Conservation (phyloP, 352 stramenopile species). For the Globisporangium recalcitrans region DNA sequence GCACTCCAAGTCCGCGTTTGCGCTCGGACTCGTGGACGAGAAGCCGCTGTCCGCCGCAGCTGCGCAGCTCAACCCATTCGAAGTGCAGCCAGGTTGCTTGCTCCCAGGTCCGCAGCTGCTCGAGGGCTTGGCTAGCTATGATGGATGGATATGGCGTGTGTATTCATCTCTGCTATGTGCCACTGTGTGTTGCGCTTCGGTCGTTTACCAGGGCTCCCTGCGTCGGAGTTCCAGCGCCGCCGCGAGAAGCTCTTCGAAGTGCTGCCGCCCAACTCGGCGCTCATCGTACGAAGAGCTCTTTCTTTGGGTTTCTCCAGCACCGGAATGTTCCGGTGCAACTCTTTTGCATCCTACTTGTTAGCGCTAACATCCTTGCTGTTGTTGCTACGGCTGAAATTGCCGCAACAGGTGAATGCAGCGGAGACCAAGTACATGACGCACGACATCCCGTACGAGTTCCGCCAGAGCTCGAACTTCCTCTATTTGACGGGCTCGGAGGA, state of each 20-base stretch:
- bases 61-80: slow-evolving; percentile 40
- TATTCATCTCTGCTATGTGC: neutral
- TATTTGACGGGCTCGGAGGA: slow-evolving; percentile 83
- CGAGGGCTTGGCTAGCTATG: neutral
- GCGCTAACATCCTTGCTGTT: no score
- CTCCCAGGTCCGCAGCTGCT: slow-evolving; percentile 32
- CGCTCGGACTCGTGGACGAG: slow-evolving; percentile 24
- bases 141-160: neutral
- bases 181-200: neutral
- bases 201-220: slow-evolving; percentile 33
- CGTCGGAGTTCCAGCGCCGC: slow-evolving; percentile 58
- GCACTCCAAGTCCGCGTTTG: slow-evolving; percentile 24
- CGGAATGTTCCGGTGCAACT: neutral
- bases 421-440: slow-evolving; percentile 85
- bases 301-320: neutral
- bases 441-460: slow-evolving; percentile 85
- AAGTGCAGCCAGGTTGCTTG: slow-evolving; percentile 37
- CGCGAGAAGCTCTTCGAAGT: slow-evolving; percentile 54
- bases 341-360: no score
- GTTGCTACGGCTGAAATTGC: neutral
- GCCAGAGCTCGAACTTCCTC: slow-evolving; percentile 82
- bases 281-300: slow-evolving; percentile 38
- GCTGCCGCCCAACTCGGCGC: slow-evolving; percentile 64
- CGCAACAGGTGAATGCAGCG: slow-evolving; percentile 45
- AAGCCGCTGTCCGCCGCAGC: neutral